phyloP scores from a whole-genome alignment of 371 early-diverging fungal species.

The Mucor sp. region DNA sequence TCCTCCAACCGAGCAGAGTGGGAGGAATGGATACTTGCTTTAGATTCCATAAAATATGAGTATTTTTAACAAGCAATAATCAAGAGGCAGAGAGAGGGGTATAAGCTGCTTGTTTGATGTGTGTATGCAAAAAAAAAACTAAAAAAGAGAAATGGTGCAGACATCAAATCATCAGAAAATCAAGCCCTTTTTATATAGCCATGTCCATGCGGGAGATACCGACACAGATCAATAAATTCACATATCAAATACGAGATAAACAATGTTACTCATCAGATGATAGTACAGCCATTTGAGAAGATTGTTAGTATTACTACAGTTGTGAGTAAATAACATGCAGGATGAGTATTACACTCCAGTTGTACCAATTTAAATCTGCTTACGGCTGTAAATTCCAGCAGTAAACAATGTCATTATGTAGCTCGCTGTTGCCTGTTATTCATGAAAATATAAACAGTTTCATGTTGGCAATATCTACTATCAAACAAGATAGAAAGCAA shows the following conservation, averaged over 20 bases:
- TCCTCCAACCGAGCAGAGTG: neutral
- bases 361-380: neutral
- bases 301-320: neutral
- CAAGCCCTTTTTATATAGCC: neutral
- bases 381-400: neutral
- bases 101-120: neutral
- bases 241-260: neutral
- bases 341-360: neutral
- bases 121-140: neutral
- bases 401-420: neutral
- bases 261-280: slow-evolving; percentile 1
- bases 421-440: neutral
- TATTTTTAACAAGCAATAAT: neutral
- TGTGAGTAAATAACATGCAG: neutral
- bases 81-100: neutral
- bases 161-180: neutral
- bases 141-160: neutral
- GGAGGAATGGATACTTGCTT: slow-evolving; percentile 1
- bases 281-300: neutral
- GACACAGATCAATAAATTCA: neutral
- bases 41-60: neutral
- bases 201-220: neutral
- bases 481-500: neutral
- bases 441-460: neutral
- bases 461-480: neutral